Evolutionary conservation across 345 rosid species (phyloP), one percentile per base, ranked within the genome.

Genomic region (Eucalyptus cloeziana): DNA sequence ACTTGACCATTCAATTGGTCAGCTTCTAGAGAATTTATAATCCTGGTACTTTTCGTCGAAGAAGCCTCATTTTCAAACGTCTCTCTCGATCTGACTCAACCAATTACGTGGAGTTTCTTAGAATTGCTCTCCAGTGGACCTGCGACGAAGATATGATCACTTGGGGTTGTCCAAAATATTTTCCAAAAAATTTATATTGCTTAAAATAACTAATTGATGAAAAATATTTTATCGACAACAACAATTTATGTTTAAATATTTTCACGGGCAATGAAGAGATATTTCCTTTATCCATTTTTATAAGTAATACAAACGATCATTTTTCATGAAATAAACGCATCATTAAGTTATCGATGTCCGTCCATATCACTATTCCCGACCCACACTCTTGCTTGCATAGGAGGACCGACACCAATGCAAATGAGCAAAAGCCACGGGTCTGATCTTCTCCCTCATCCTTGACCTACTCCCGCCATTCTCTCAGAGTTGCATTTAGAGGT

Each of bases 241-340:
- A 60, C 1, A 60, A 5, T 16, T 27, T 27, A 27, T 60, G 2
- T 27, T 6, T 60, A 60, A 27, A 27, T 27, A 60, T 60, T 25
- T 16, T 27, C 2, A 12, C 7, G 0, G 0, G 13, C 7, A 27
- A 30, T 5, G 4, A 60, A 60, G 2, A 27, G 2, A 27, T 25
- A 11, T 60, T 12, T 13, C 16, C 0, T 27, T 60, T 13, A 12
- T 60, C 7, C 31, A 60, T 60, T 60, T 60, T 60, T 27, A 27
- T 25, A 27, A 60, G 4, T 0, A 27, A 25, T 60, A 12, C 11
- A 60, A 60, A 56, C 1, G 1, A 56, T 56, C 15, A 60, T 27
- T 27, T 60, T 27, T 27, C 16, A 1, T 0, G 8, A 60, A 60
- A 60, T 6, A 60, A 60, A 0, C 2, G 0, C 4, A 5, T 12